Conservation (phyloP, 2,329 filamentous ascomycete genomes). For the Apiospora kogelbergensis region DNA sequence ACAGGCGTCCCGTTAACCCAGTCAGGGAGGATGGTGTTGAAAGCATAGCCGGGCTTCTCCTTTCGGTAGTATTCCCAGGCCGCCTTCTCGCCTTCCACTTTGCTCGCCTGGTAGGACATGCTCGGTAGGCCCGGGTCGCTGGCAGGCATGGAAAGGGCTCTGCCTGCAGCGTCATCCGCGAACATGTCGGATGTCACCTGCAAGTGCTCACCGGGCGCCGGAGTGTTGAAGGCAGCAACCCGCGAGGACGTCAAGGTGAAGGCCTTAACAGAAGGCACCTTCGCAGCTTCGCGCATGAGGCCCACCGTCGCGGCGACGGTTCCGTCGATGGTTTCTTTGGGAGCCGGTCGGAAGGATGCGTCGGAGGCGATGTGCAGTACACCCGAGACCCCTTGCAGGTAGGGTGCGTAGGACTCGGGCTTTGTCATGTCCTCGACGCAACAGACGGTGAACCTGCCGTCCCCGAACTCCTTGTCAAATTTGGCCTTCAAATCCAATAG, state of each 20-base stretch:
- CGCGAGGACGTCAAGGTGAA: neutral
- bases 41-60: neutral
- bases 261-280: neutral
- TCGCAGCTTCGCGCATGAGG: neutral
- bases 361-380: neutral
- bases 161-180: neutral
- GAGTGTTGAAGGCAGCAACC: neutral
- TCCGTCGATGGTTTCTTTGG: neutral
- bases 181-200: neutral
- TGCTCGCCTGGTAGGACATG: neutral
- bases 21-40: neutral
- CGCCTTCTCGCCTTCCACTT: neutral
- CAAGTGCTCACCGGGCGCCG: neutral
- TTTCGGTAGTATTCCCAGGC: neutral
- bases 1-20: neutral
- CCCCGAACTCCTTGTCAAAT: neutral
- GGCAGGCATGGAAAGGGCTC: neutral
- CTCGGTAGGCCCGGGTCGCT: neutral
- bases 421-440: neutral
- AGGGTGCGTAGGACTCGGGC: neutral
- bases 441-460: neutral
- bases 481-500: neutral
- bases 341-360: neutral
- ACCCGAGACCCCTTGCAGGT: neutral
- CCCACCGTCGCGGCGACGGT: neutral